Evolutionary conservation across 2,329 filamentous ascomycete genomes (phyloP), one percentile per base, ranked within the genome.

Genomic region (Elsinoe necatrix): DNA sequence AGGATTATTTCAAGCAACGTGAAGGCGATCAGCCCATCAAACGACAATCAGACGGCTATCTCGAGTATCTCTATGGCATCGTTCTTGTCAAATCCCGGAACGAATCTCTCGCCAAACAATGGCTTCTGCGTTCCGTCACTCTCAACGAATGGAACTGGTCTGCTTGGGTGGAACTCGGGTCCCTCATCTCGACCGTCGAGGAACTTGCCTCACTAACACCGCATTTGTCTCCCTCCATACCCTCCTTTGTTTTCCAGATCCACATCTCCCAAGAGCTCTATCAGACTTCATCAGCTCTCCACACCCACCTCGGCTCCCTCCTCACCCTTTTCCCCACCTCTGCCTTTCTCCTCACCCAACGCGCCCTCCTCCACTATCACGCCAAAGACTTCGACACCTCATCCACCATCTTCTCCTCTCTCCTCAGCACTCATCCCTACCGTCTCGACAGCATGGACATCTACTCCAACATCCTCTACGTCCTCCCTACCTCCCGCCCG

Each of bases 401-500:
- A 23, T 81, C 83, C 56, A 69, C 75, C 18, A 79, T 85, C 34
- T 84, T 84, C 62, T 77, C 79, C 63, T 83, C 90, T 63, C 79
- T 96, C 20, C 86, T 78, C 73, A 83, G 63, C 75, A 86, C 75
- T 70, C 77, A 82, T 51, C 82, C 82, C 0, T 77, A 83, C 61
- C 79, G 93, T 5, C 81, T 98, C 16, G 93, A 98, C 68, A 87
- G 87, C 2, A 79, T 98, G 16, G 93, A 98, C 66, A 88, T 95
- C 66, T 98, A 96, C 71, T 96, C 91, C 34, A 98, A 98, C 66
- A 95, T 97, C 18, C 81, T 98, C 12, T 97, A 96, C 68, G 92
- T 98, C 27, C 86, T 97, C 76, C 86, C 87, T 42, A 78, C 87
- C 60, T 42, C 54, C 16, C 81, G 91, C 8, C 89, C 93, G 0